Percentiles rank a stretch among this genome's conserved stretches.
These are phyloP conservation scores for Cladosporium colombiae DNA, from an alignment of 2,329 filamentous ascomycete genomes.

Conservation along the genomic window DNA sequence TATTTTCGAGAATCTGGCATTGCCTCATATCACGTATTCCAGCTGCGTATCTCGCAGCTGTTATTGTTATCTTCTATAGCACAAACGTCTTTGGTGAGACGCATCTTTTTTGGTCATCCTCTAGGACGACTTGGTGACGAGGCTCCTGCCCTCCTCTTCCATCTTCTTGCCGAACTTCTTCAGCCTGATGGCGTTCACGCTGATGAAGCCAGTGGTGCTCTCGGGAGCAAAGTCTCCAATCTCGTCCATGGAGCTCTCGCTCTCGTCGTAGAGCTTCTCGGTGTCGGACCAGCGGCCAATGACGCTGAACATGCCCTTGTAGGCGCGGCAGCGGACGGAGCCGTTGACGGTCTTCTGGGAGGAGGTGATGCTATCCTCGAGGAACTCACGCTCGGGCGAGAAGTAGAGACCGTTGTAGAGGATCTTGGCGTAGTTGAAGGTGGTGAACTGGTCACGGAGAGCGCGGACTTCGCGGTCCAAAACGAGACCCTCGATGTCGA, in stretches of 20 bases:
- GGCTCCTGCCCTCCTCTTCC: conserved; percentile 38
- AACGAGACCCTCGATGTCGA: conserved; percentile 66
- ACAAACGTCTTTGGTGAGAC: conserved; percentile 6
- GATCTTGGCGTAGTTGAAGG: conserved; percentile 61
- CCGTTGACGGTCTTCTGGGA: conserved; percentile 64
- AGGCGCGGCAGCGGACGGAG: conserved; percentile 61
- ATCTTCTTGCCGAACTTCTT: conserved; percentile 47
- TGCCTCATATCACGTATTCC: conserved; percentile 18
- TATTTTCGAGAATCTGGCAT: neutral
- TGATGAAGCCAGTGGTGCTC: conserved; percentile 69
- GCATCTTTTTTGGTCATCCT: neutral
- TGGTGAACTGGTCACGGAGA: conserved; percentile 71
- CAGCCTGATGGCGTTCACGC: conserved; percentile 64
- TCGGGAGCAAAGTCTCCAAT: conserved; percentile 66
- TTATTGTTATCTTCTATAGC: conserved; percentile 1
- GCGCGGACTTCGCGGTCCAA: conserved; percentile 68
- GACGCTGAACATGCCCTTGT: conserved; percentile 67
- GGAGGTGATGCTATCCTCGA: conserved; percentile 64
- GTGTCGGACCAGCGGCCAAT: conserved; percentile 62
- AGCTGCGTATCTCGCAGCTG: conserved; percentile 5
- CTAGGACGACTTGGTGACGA: conserved; percentile 30
- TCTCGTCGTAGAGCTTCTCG: conserved; percentile 69
- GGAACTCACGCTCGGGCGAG: conserved; percentile 70
- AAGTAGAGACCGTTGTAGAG: conserved; percentile 68
- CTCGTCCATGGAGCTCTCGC: conserved; percentile 69